These are phyloP conservation scores for Linum trigynum DNA, from an alignment of 345 rosid species.

Conservation along the genomic window DNA sequence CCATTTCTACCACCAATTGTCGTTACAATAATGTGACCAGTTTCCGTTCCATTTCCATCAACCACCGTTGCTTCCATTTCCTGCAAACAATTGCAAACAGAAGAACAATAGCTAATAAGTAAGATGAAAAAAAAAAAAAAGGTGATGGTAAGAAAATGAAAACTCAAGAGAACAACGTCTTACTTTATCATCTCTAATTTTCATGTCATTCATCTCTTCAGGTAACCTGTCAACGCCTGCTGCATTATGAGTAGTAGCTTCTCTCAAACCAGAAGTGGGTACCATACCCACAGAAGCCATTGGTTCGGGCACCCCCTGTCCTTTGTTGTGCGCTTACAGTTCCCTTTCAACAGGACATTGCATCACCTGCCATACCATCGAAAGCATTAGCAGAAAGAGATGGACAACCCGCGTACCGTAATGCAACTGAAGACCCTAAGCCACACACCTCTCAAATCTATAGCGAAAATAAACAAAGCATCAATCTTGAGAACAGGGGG, in stretches of 20 bases:
- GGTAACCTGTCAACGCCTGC: conserved; percentile 32
- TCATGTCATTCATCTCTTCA: conserved; percentile 57
- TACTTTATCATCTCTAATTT: conserved; percentile 46
- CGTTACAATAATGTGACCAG: conserved; percentile 91
- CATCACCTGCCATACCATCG: neutral
- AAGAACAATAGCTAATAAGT: neutral
- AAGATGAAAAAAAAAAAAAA: conserved; percentile 1
- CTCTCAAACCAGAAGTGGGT: conserved; percentile 21
- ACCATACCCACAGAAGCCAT: conserved; percentile 29
- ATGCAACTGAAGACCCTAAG: too few species aligned
- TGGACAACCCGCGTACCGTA: neutral
- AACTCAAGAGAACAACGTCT: neutral
- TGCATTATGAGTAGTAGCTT: conserved; percentile 22
- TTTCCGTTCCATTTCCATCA: conserved; percentile 83
- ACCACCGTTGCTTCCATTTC: conserved; percentile 90
- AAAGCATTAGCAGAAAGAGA: neutral
- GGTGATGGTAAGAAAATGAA: neutral
- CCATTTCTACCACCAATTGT: conserved; percentile 96
- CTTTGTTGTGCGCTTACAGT: conserved; percentile 13
- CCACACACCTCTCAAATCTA: neutral
- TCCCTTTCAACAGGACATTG: conserved; percentile 23
- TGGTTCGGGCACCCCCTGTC: conserved; percentile 9
- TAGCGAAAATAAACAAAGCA: neutral
- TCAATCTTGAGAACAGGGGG: neutral
- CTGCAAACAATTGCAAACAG: conserved; percentile 26